Conservation (phyloP, 2,329 filamentous ascomycete species). For the Pestalotiopsis sp. region DNA sequence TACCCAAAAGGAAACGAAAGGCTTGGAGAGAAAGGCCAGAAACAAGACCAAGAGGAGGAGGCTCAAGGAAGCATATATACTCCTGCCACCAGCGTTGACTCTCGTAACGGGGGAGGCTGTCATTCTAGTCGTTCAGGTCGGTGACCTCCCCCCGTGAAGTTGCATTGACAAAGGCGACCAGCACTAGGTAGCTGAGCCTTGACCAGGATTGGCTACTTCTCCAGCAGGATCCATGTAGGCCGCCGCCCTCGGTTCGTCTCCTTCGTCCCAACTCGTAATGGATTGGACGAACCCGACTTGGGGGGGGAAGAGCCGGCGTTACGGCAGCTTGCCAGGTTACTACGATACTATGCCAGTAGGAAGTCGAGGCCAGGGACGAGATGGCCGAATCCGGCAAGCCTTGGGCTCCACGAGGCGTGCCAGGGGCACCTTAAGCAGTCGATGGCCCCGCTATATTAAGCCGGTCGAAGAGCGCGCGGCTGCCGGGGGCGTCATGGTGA, state of each 20-base stretch:
- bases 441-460: conserved; percentile 17
- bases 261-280: conserved; percentile 23
- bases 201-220: conserved; percentile 26
- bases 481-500: conserved; percentile 24
- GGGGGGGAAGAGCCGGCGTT: neutral
- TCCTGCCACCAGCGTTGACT: conserved; percentile 6
- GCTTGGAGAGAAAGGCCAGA: conserved; percentile 14
- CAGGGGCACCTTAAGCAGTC: conserved; percentile 7
- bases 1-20: conserved; percentile 30
- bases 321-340: conserved; percentile 3
- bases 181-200: conserved; percentile 20
- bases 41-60: neutral
- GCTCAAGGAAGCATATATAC: conserved; percentile 31
- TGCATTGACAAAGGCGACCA: conserved; percentile 17
- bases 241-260: neutral
- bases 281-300: conserved; percentile 7
- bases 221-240: conserved; percentile 22
- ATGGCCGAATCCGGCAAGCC: conserved; percentile 15
- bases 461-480: conserved; percentile 31
- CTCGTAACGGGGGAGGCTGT: conserved; percentile 21
- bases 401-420: conserved; percentile 19
- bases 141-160: neutral
- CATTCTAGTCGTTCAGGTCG: conserved; percentile 17
- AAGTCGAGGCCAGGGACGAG: neutral
- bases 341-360: neutral